phyloP scores from a whole-genome alignment of 257 asterid species.

The Petunia axillaris region DNA sequence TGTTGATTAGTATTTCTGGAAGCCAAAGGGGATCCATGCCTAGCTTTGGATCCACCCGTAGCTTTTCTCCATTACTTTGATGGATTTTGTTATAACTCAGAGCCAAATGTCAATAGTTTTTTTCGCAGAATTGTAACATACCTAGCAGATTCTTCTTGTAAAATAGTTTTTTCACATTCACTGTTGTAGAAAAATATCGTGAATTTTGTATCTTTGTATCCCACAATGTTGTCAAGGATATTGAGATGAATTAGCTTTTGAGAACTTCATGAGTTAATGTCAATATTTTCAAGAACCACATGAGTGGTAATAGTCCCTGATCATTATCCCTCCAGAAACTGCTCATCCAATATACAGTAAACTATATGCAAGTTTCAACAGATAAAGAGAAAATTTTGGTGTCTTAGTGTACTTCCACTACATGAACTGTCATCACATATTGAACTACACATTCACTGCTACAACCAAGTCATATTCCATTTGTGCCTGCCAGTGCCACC shows the following conservation, averaged over 20 bases:
- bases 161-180: conserved; percentile 15
- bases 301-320: too few relatives aligned
- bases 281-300: not conserved
- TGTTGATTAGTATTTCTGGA: conserved; percentile 66
- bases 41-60: conserved; percentile 35
- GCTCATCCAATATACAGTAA: too few relatives aligned
- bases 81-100: not conserved
- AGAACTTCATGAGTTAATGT: not conserved
- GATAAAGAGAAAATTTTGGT: too few relatives aligned
- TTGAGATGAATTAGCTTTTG: not conserved
- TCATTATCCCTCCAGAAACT: too few relatives aligned
- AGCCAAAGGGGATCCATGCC: conserved; percentile 36
- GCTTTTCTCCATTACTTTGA: conserved; percentile 35
- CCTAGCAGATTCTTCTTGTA: not conserved
- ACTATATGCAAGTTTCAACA: too few relatives aligned
- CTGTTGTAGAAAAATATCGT: not conserved
- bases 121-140: not conserved
- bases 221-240: conserved; percentile 2
- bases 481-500: too few relatives aligned
- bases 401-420: conserved; percentile 8
- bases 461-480: not conserved
- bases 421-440: not conserved
- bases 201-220: conserved; percentile 34
- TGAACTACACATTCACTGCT: not conserved
- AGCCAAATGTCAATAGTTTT: conserved; percentile 20